Evolutionary conservation across 179 eudicot species (phyloP).

Genomic region (Beta lomatogona): DNA sequence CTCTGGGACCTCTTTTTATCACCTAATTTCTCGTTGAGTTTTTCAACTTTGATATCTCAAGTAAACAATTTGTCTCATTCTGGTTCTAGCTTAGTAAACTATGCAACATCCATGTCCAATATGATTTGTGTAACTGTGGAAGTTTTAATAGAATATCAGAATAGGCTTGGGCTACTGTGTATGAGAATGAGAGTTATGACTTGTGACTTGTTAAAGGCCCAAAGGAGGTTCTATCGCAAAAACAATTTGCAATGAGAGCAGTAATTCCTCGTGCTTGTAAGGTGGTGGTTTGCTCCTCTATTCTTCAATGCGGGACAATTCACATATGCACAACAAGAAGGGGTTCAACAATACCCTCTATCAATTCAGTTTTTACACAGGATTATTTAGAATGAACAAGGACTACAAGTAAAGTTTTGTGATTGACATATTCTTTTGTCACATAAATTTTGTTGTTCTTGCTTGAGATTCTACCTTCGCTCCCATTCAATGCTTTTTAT

Average conservation of each 20-base stretch:
- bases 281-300: too few species aligned
- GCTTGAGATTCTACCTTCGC: background rate
- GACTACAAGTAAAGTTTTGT: background rate
- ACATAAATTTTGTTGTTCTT: background rate
- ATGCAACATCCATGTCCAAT: background rate
- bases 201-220: too few species aligned
- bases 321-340: too few species aligned
- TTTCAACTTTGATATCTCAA: background rate
- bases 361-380: background rate
- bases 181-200: too few species aligned
- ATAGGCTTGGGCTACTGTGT: too few species aligned
- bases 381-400: background rate
- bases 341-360: too few species aligned
- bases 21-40: background rate
- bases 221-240: too few species aligned
- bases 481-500: background rate
- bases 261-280: too few species aligned
- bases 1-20: background rate
- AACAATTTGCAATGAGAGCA: too few species aligned
- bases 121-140: too few species aligned
- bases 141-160: too few species aligned
- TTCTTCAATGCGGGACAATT: too few species aligned
- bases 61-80: background rate
- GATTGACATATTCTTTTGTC: background rate
- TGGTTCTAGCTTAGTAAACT: background rate